phyloP scores from a whole-genome alignment of 2,329 filamentous ascomycete genomes.

The Fusarium sambucinum region DNA sequence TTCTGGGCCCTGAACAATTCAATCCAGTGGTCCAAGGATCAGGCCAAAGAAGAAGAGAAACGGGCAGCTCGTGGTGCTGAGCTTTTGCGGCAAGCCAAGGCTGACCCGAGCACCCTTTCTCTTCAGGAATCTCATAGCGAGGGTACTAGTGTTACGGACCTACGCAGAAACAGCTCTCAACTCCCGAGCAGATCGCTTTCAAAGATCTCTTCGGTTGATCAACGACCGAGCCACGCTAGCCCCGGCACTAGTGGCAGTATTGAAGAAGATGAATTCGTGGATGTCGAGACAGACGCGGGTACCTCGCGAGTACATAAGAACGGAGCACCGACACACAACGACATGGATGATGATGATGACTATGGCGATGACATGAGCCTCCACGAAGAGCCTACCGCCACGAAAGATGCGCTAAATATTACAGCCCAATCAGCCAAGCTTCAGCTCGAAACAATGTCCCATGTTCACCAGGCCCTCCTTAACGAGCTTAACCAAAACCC shows the following conservation, averaged over 20 bases:
- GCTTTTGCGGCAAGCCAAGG: conserved; percentile 81
- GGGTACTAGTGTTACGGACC: conserved; percentile 63
- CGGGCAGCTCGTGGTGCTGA: conserved; percentile 81
- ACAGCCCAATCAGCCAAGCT: conserved; percentile 94
- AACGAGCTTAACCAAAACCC: conserved; percentile 76
- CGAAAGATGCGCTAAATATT: conserved; percentile 95
- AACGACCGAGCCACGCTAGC: conserved; percentile 54
- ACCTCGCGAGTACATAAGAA: conserved; percentile 54
- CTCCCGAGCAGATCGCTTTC: conserved; percentile 51
- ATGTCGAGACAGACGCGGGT: conserved; percentile 61
- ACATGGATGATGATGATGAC: conserved; percentile 79
- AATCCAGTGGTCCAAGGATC: conserved; percentile 98
- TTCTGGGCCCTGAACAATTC: conserved; percentile 99
- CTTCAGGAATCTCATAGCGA: conserved; percentile 63
- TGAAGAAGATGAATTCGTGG: conserved; percentile 66
- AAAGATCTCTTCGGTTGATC: conserved; percentile 47
- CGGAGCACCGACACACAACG: conserved; percentile 54
- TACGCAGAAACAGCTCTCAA: conserved; percentile 60
- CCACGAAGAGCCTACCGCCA: conserved; percentile 77
- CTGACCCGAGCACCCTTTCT: conserved; percentile 72
- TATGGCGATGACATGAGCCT: conserved; percentile 80
- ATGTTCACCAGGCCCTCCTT: conserved; percentile 85
- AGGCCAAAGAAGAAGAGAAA: conserved; percentile 89
- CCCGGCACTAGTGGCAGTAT: conserved; percentile 62
- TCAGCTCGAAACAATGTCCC: conserved; percentile 89